A percentile compares a stretch with the other conserved stretches of the same genome.
Evolutionary conservation across 768 basidiomycete species (phyloP).

Genomic region (Xanthoconium purpureum): DNA sequence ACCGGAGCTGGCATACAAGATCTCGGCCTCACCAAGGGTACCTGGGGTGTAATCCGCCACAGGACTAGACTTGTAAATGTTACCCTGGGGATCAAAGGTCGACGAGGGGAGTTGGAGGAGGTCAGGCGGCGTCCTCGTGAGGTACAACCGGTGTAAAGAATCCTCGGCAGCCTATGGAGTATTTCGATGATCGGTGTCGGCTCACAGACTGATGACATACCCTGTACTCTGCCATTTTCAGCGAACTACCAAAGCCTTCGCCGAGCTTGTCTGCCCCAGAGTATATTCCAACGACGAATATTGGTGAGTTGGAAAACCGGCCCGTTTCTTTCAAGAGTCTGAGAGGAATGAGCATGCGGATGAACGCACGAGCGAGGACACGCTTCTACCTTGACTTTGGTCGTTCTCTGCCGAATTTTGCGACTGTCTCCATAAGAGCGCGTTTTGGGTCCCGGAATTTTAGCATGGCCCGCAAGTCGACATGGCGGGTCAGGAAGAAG

Average conservation of each 20-base stretch:
- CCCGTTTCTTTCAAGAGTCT: conserved; percentile 93
- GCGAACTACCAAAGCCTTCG: conserved; percentile 89
- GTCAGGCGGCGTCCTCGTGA: conserved; percentile 72
- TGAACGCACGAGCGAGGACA: neutral
- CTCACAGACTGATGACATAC: conserved; percentile 40
- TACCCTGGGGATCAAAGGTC: conserved; percentile 63
- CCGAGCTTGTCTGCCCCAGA: conserved; percentile 82
- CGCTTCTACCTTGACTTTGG: conserved; percentile 60
- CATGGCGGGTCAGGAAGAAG: conserved; percentile 81
- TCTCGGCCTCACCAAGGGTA: conserved; percentile 58
- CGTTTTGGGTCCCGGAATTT: conserved; percentile 83
- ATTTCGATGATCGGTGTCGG: neutral
- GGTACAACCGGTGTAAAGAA: conserved; percentile 75
- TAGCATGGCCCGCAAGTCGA: conserved; percentile 76
- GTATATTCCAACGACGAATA: conserved; percentile 95
- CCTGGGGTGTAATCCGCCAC: conserved; percentile 52
- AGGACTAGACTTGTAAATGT: conserved; percentile 48
- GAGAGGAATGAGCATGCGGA: neutral
- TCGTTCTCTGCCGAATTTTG: conserved; percentile 61
- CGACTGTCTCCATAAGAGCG: conserved; percentile 68
- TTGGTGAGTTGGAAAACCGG: conserved; percentile 82
- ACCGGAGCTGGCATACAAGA: conserved; percentile 67
- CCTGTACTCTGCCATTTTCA: conserved; percentile 93
- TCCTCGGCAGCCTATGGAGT: conserved; percentile 75
- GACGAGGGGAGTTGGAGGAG: conserved; percentile 67